Base-by-base conservation (phyloP, 805 yeast genomes). In the Pichia rugopelliculosa region DNA sequence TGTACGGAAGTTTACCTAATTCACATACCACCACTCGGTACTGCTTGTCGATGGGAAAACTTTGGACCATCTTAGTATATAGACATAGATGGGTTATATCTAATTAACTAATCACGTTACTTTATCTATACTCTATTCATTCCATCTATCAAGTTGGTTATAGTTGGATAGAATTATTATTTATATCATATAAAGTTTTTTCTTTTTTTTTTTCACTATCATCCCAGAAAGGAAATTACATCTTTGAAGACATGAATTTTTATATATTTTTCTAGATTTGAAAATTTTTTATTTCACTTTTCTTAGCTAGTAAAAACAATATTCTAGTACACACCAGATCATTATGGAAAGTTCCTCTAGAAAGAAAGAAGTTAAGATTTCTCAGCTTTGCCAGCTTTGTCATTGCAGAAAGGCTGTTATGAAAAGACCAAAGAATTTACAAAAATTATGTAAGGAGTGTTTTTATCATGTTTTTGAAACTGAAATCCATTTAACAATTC, bases 391-490 rank as follows among this genome's bases (percentile, higher is more conserved):
- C 68, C 96, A 90, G 67, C 73, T 87, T 9, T 91, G 99, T 61
- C 83, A 79, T 55, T 73, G 76, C 30, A 75, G 91, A 46, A 86
- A 87, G 59, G 96, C 98, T 0, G 85, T 85, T 20, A 75, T 93
- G 73, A 85, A 82, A 59, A 75, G 99, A 53, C 99, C 99, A 10
- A 91, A 95, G 62, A 93, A 90, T 55, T 74, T 87, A 39, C 91
- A 85, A 65, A 88, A 86, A 59, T 73, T 93, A 15, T 93, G 99
- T 67, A 90, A 89, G 59, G 80, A 77, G 50, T 93, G 99, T 65
- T 93, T 93, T 64, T 91, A 74, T 62, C 74, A 78, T 50, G 95
- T 89, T 3, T 93, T 93, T 66, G 99, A 93, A 67, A 86, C 95
- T 0, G 99, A 93, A 62, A 86, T 93, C 53, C 99, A 93, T 69